Percentiles rank a stretch among this genome's conserved stretches.
phyloP scores from a whole-genome alignment of 2,329 filamentous ascomycete genomes.

The Aureobasidium melanogenum region DNA sequence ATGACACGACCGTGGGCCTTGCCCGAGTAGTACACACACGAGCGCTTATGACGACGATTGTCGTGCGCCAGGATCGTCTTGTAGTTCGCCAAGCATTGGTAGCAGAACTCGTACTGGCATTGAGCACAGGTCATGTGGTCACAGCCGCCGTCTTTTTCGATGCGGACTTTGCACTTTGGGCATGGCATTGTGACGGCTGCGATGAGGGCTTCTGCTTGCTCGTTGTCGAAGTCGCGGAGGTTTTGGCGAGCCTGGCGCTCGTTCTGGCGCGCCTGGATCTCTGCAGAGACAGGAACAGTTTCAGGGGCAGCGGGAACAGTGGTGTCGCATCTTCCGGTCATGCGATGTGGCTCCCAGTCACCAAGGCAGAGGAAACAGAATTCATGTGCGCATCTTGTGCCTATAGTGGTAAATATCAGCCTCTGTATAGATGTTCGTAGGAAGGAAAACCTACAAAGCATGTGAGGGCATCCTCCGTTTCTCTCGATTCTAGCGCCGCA shows the following conservation, averaged over 20 bases:
- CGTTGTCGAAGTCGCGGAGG: not conserved
- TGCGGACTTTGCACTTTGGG: conserved; percentile 21
- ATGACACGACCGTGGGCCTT: not conserved
- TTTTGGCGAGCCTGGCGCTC: not conserved
- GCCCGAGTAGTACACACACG: not conserved
- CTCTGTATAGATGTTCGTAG: not conserved
- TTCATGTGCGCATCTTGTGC: not conserved
- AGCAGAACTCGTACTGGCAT: conserved; percentile 24
- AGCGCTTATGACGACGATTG: not conserved
- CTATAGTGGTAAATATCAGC: not conserved
- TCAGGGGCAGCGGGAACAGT: not conserved
- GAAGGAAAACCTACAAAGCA: conserved; percentile 18
- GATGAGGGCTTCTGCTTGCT: conserved; percentile 16
- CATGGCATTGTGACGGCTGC: conserved; percentile 20
- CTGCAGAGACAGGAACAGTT: not conserved
- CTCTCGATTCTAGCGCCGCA: conserved; percentile 24
- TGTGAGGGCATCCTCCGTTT: conserved; percentile 24
- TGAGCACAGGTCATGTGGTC: conserved; percentile 20
- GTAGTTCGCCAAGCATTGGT: conserved; percentile 18
- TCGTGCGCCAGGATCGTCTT: not conserved
- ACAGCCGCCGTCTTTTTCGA: conserved; percentile 27
- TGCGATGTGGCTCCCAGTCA: not conserved
- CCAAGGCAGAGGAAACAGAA: not conserved
- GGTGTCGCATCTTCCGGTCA: not conserved
- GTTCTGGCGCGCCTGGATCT: not conserved